Evolutionary conservation across 768 basidiomycete genomes (phyloP).

Genomic region (Hygrophorus russula): DNA sequence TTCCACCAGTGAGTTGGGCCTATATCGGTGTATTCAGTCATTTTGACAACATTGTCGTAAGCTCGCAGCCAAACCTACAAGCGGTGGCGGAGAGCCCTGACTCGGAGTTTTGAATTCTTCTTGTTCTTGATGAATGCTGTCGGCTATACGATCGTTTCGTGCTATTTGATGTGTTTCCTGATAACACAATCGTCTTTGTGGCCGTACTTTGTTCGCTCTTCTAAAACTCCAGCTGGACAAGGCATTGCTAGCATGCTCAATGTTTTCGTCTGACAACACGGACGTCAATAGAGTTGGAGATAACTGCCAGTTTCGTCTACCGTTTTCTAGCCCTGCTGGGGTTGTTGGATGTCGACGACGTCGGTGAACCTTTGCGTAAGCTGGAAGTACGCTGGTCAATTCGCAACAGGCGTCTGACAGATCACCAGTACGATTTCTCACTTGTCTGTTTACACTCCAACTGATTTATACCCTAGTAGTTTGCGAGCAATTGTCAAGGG

Average conservation of each 20-base stretch:
- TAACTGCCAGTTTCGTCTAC: conserved; percentile 29
- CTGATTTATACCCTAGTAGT: no score
- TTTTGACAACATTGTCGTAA: conserved; percentile 8
- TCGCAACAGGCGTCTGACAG: no score
- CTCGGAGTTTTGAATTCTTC: conserved; percentile 14
- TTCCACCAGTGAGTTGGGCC: conserved; percentile 11
- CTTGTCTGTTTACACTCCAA: no score
- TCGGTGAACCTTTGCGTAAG: conserved; percentile 19
- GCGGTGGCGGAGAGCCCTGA: conserved; percentile 15
- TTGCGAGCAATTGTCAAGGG: no score
- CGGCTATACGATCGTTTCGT: conserved; percentile 20
- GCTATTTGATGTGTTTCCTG: not conserved
- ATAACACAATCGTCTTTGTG: conserved; percentile 7
- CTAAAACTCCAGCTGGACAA: conserved; percentile 17
- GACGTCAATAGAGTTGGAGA: conserved; percentile 19
- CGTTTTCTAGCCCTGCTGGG: conserved; percentile 29
- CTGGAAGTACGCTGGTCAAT: no score
- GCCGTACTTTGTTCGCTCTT: conserved; percentile 30
- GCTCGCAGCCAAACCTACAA: conserved; percentile 28
- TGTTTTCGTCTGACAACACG: conserved; percentile 13
- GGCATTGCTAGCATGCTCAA: conserved; percentile 23
- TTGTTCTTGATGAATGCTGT: conserved; percentile 22
- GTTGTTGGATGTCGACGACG: conserved; percentile 16
- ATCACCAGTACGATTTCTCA: no score
- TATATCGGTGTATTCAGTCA: not conserved